These are phyloP conservation scores for Apiotrichum siamense DNA, from an alignment of 1,284 basidiomycete genomes.

Conservation along the genomic window DNA sequence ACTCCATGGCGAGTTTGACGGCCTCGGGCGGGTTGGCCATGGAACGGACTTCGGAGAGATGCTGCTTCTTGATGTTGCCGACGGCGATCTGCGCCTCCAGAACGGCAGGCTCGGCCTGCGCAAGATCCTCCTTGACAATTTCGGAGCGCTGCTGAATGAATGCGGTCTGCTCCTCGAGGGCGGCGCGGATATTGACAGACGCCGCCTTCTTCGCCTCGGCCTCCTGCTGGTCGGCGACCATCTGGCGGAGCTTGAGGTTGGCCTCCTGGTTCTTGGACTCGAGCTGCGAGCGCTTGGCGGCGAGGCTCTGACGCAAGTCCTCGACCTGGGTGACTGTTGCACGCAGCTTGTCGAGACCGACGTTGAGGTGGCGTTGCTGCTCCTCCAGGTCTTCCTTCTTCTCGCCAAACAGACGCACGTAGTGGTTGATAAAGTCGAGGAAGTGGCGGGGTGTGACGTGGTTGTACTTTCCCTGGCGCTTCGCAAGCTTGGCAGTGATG, in stretches of 20 bases:
- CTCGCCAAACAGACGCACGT: constrained; percentile 91
- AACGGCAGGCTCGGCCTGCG: constrained; percentile 96
- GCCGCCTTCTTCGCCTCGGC: constrained; percentile 97
- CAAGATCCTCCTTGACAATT: constrained; percentile 90
- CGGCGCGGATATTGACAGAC: constrained; percentile 91
- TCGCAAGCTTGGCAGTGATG: constrained; percentile 81
- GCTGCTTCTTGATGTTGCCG: constrained; percentile 94
- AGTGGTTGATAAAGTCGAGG: constrained; percentile 97
- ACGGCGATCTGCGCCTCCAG: constrained; percentile 91
- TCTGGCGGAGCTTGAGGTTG: constrained; percentile 93
- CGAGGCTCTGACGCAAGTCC: constrained; percentile 89
- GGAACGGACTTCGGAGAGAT: constrained; percentile 92
- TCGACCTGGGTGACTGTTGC: constrained; percentile 96
- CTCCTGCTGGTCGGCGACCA: constrained; percentile 98
- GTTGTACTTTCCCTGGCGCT: constrained; percentile 86
- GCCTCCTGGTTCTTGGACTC: constrained; percentile 91
- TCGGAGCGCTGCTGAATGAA: constrained; percentile 80
- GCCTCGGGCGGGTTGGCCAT: constrained; percentile 99
- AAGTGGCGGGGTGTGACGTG: constrained; percentile 98
- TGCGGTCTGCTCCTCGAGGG: constrained; percentile 83
- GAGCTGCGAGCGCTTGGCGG: constrained; percentile 86
- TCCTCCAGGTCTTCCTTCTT: constrained; percentile 99
- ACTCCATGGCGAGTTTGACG: constrained; percentile 98
- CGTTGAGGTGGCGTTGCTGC: constrained; percentile 96
- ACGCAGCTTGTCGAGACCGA: constrained; percentile 93